Conservation (phyloP, 1,284 basidiomycete genomes). For the Moniliella sp. region DNA sequence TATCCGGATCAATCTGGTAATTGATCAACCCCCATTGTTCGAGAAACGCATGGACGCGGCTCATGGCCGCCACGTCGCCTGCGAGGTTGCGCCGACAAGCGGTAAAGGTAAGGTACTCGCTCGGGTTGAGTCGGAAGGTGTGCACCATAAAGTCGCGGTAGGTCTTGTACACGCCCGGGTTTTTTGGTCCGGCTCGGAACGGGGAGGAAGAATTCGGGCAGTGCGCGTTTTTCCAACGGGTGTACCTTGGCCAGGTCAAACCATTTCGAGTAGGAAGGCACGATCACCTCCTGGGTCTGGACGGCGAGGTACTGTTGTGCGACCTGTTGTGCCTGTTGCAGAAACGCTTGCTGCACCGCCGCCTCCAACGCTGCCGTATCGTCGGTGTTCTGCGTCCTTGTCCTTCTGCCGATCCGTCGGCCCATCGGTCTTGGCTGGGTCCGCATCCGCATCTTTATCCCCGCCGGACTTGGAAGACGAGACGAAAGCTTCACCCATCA, state of each 20-base stretch:
- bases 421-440: too few species aligned
- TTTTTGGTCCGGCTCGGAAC: constrained; percentile 68
- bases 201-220: constrained; percentile 96
- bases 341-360: constrained; percentile 50
- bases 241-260: constrained; percentile 87
- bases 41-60: constrained; percentile 93
- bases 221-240: constrained; percentile 66
- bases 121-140: constrained; percentile 78
- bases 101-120: constrained; percentile 90
- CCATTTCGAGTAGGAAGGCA: constrained; percentile 93
- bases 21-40: constrained; percentile 98
- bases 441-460: too few species aligned
- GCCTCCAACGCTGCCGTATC: constrained; percentile 37
- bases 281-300: constrained; percentile 76
- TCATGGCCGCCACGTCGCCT: constrained; percentile 92
- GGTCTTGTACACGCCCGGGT: constrained; percentile 88
- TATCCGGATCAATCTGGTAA: constrained; percentile 95
- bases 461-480: too few species aligned
- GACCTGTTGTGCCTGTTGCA: constrained; percentile 56
- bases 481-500: too few species aligned
- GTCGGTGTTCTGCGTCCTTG: constrained; percentile 4
- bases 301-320: constrained; percentile 81
- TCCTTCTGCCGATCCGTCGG: constrained; percentile 16
- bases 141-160: constrained; percentile 99
- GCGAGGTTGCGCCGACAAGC: constrained; percentile 86